These are phyloP conservation scores for Botrytis tulipae DNA, from an alignment of 2,329 filamentous ascomycete genomes.

Conservation along the genomic window DNA sequence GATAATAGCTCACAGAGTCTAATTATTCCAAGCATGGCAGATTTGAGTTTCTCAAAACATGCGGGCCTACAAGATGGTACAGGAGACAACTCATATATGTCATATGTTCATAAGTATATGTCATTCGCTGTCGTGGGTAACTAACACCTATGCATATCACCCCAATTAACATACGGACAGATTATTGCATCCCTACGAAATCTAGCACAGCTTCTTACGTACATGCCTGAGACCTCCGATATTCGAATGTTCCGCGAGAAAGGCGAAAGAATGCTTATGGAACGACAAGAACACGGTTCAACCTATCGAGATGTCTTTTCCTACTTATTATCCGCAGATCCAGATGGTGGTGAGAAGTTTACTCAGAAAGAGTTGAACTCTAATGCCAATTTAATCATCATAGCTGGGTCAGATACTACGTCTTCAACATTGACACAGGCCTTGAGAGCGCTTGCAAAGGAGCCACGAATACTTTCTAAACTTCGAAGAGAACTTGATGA, in stretches of 20 bases:
- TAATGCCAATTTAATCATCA: constrained; percentile 25
- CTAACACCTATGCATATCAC: neutral
- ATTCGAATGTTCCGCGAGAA: constrained; percentile 19
- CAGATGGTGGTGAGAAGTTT: constrained; percentile 20
- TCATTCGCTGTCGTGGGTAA: constrained; percentile 17
- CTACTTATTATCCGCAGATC: constrained; percentile 22
- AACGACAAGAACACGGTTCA: constrained; percentile 21
- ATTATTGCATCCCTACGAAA: constrained; percentile 21
- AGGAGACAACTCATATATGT: constrained; percentile 24
- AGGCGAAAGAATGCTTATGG: constrained; percentile 22
- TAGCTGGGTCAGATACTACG: constrained; percentile 24
- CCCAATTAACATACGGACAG: neutral
- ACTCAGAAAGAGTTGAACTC: constrained; percentile 23
- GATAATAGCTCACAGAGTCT: neutral
- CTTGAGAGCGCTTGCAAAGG: constrained; percentile 15
- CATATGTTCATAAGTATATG: constrained; percentile 26
- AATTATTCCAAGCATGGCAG: constrained; percentile 24
- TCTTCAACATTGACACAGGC: constrained; percentile 18
- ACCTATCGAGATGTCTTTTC: constrained; percentile 25
- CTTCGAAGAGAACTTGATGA: constrained; percentile 24
- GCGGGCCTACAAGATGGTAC: constrained; percentile 25
- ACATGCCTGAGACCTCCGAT: constrained; percentile 22
- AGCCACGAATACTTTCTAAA: constrained; percentile 20
- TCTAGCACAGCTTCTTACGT: constrained; percentile 21
- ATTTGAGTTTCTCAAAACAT: constrained; percentile 25